Evolutionary conservation across 306 rosid species (phyloP), one percentile per base, ranked within the genome.

Genomic region (Castanospermum australe): DNA sequence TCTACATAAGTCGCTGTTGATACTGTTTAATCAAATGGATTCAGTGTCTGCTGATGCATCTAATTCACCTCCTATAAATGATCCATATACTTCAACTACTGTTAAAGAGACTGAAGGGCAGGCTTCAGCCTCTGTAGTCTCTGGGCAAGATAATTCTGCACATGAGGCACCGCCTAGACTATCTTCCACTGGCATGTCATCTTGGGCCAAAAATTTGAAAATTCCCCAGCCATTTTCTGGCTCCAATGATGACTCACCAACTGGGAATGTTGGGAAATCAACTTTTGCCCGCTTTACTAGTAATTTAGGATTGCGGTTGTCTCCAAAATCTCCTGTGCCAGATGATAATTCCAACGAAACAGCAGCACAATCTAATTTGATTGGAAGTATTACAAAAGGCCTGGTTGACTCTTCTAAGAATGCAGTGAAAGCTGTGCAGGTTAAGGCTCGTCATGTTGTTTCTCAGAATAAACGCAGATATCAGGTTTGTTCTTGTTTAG

Each of bases 361-460:
- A 12, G 36, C 88, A 32, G 35, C 39, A 32, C 97, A 93, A 41
- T 87, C 99, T 79, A 89, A 94, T 88, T 81, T 96, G 65, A 71
- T 96, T 85, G 99, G 90, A 79, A 89, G 83, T 60, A 81, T 96
- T 42, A 85, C 99, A 5, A 96, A 86, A 81, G 98, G 99, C 71
- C 78, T 96, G 35, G 96, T 93, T 54, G 98, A 96, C 81, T 81
- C 98, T 73, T 96, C 99, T 21, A 93, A 69, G 87, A 96, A 81
- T 86, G 99, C 98, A 7, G 97, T 96, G 85, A 96, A 96, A 86
- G 98, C 99, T 75, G 98, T 96, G 74, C 99, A 96, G 87, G 97
- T 91, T 66, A 96, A 90, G 87, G 99, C 98, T 44, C 92, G 99
- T 4, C 99, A 96, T 87, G 97, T 63, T 75, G 99, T 96, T 75